Conservation (phyloP, 2,329 filamentous ascomycete genomes). For the Tolypocladium endophyticum region DNA sequence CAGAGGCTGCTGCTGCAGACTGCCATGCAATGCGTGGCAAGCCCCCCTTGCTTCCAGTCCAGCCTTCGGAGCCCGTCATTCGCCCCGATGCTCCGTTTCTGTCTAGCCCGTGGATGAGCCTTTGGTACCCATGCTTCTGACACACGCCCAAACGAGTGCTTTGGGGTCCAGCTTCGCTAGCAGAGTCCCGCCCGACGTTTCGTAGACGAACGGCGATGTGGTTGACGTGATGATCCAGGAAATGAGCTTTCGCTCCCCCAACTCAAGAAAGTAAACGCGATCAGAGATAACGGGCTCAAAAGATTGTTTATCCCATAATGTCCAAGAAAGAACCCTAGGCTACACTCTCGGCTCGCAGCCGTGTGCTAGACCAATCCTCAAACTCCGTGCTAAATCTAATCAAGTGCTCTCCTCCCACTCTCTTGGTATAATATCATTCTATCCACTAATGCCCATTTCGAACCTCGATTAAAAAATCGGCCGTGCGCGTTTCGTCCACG, state of each 20-base stretch:
- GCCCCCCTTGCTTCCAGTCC: background rate
- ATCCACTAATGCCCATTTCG: background rate
- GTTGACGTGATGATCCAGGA: too few relatives aligned
- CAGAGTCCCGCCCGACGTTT: too few relatives aligned
- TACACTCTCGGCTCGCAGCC: background rate
- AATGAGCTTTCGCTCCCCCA: too few relatives aligned
- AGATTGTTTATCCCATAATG: background rate
- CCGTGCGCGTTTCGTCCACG: background rate
- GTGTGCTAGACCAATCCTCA: background rate
- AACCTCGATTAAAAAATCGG: background rate
- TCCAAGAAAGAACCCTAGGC: background rate
- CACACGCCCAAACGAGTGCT: background rate
- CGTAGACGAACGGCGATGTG: too few relatives aligned
- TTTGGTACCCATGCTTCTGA: too few relatives aligned
- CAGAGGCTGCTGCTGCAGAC: background rate
- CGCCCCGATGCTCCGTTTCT: background rate
- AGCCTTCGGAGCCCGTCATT: background rate
- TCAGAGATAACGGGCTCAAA: background rate
- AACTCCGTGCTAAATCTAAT: slow-evolving; percentile 4
- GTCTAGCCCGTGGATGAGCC: background rate
- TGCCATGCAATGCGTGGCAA: background rate
- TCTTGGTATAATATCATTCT: background rate
- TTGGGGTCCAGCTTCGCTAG: too few relatives aligned
- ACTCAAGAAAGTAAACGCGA: background rate
- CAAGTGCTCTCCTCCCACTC: background rate